Percentiles rank a stretch among this genome's conserved stretches.
phyloP scores from a whole-genome alignment of 1,284 basidiomycete genomes.

The Leccinum glutinopallens region DNA sequence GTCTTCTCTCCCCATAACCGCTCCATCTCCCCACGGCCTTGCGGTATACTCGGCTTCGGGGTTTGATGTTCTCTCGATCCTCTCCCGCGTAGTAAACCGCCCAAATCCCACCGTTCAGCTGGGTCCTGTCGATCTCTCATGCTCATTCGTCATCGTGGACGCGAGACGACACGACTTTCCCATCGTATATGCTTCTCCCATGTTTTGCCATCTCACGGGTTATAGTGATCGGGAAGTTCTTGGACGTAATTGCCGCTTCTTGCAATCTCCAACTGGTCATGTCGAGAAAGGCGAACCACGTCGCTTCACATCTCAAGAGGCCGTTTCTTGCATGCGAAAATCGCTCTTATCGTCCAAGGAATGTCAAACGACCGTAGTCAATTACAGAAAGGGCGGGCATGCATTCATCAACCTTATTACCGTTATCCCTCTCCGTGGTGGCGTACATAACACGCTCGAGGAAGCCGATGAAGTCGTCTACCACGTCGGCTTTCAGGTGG shows the following conservation, averaged over 20 bases:
- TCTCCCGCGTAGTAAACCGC: constrained; percentile 76
- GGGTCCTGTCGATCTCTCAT: constrained; percentile 91
- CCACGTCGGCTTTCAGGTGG: constrained; percentile 92
- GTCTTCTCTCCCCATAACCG: constrained; percentile 6
- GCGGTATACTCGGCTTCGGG: constrained; percentile 86
- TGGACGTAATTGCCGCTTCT: constrained; percentile 90
- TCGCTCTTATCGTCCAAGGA: constrained; percentile 76
- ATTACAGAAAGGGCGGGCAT: constrained; percentile 85
- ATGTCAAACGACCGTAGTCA: constrained; percentile 86
- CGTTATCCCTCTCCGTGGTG: constrained; percentile 79
- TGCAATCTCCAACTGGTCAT: constrained; percentile 75
- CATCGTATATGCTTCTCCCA: constrained; percentile 86
- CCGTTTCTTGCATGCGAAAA: constrained; percentile 71
- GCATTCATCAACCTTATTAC: constrained; percentile 88
- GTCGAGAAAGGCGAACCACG: constrained; percentile 68
- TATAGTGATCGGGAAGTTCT: constrained; percentile 79
- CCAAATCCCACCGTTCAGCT: constrained; percentile 77
- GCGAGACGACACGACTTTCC: constrained; percentile 79
- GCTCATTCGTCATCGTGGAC: constrained; percentile 89
- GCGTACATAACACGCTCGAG: constrained; percentile 49
- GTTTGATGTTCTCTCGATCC: constrained; percentile 85
- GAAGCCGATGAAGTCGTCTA: constrained; percentile 71
- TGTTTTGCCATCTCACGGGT: constrained; percentile 82
- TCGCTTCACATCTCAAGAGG: constrained; percentile 66
- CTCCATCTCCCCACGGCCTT: constrained; percentile 39